Conservation (phyloP, 2,329 filamentous ascomycete genomes). For the Fusarium oligoseptatum region DNA sequence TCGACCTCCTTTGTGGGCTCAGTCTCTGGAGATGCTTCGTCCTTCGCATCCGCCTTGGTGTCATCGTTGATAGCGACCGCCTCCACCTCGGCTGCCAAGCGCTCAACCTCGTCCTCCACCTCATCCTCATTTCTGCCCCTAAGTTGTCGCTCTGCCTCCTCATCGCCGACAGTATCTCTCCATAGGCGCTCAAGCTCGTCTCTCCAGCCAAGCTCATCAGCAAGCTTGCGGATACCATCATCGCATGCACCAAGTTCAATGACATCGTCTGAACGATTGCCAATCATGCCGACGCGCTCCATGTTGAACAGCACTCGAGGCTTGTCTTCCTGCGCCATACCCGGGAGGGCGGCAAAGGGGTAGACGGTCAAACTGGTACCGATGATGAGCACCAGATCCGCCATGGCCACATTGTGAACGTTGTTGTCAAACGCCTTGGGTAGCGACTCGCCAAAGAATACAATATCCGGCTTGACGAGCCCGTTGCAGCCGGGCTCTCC, state of each 20-base stretch:
- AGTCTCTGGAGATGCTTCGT: background rate
- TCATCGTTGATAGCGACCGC: conserved; percentile 50
- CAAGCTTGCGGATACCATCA: conserved; percentile 81
- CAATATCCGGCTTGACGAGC: conserved; percentile 92
- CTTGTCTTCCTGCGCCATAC: conserved; percentile 68
- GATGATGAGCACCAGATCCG: conserved; percentile 86
- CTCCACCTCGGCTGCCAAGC: conserved; percentile 54
- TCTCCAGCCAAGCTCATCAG: conserved; percentile 84
- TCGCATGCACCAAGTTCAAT: conserved; percentile 87
- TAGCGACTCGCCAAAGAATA: conserved; percentile 88
- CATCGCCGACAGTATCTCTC: conserved; percentile 74
- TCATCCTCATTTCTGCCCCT: conserved; percentile 51
- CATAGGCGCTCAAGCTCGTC: conserved; percentile 85
- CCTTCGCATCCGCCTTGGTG: background rate
- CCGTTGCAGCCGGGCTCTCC: conserved; percentile 73
- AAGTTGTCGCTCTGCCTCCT: conserved; percentile 66
- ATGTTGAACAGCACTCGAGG: conserved; percentile 91
- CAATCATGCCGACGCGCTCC: conserved; percentile 84
- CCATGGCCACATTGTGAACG: conserved; percentile 64
- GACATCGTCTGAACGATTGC: conserved; percentile 85
- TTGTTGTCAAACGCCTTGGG: conserved; percentile 54
- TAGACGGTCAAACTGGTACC: conserved; percentile 90
- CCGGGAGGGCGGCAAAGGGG: conserved; percentile 87
- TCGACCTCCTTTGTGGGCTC: background rate
- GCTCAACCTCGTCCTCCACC: conserved; percentile 60